Evolutionary conservation across 208 protist species (phyloP).

Genomic region (Crithidia mellificae): DNA sequence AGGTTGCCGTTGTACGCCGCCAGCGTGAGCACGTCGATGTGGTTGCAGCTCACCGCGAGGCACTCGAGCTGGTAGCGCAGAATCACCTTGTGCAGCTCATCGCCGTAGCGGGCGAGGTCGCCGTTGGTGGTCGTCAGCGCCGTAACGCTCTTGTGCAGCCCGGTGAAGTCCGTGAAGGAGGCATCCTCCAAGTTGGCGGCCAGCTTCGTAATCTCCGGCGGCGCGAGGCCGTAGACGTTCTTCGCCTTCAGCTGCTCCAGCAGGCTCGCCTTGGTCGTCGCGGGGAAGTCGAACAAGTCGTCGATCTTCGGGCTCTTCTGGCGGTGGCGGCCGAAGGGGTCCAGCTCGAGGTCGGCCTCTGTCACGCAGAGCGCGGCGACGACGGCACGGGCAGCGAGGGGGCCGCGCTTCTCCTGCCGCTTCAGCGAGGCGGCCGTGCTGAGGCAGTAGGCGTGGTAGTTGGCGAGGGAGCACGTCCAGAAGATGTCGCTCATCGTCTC

Average conservation of each 20-base stretch:
- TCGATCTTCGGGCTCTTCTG: slow-evolving; percentile 55
- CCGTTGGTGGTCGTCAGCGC: slow-evolving; percentile 25
- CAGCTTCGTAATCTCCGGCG: slow-evolving; percentile 22
- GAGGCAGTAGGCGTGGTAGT: slow-evolving; percentile 79
- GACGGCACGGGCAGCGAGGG: slow-evolving; percentile 56
- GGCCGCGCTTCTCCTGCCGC: slow-evolving; percentile 30
- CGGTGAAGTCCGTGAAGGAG: slow-evolving; percentile 31
- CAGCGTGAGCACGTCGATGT: slow-evolving; percentile 50
- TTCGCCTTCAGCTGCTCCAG: slow-evolving; percentile 37
- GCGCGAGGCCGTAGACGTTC: slow-evolving; percentile 20
- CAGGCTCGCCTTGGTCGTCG: slow-evolving; percentile 37
- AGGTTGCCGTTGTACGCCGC: slow-evolving; percentile 37
- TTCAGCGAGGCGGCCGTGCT: slow-evolving; percentile 45
- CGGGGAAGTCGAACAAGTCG: slow-evolving; percentile 56
- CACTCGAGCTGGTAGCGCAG: slow-evolving; percentile 64
- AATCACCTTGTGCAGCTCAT: slow-evolving; percentile 41
- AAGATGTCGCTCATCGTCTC: slow-evolving; percentile 68
- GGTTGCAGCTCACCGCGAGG: slow-evolving; percentile 47
- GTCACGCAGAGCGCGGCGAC: slow-evolving; percentile 64
- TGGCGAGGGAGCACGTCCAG: slow-evolving; percentile 62
- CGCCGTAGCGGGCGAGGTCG: slow-evolving; percentile 28
- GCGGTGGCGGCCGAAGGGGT: slow-evolving; percentile 52
- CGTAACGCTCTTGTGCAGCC: slow-evolving; percentile 32
- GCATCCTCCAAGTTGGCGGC: slow-evolving; percentile 27
- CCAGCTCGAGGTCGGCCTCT: slow-evolving; percentile 46